Conservation (phyloP, 2,329 filamentous ascomycete genomes). For the Xylariaceae sp. region DNA sequence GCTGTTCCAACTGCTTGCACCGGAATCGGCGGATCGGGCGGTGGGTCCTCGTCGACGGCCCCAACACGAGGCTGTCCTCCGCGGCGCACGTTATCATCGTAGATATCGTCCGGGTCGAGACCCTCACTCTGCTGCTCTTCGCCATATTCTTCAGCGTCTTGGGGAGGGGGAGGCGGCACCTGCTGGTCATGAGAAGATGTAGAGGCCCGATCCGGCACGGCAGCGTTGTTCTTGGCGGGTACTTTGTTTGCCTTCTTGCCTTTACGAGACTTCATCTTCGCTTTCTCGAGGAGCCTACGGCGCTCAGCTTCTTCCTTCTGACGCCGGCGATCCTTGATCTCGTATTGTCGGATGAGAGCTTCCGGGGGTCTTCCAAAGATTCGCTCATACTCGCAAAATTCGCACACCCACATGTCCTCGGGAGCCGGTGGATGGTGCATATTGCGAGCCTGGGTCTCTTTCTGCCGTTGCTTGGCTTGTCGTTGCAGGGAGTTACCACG, state of each 20-base stretch:
- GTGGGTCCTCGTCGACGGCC: slow-evolving; percentile 4
- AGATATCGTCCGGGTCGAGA: slow-evolving; percentile 35
- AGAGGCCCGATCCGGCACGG: slow-evolving; percentile 20
- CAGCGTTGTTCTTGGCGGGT: slow-evolving; percentile 40
- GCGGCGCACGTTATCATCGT: slow-evolving; percentile 26
- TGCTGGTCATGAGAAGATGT: slow-evolving; percentile 17
- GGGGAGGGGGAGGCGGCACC: slow-evolving; percentile 11
- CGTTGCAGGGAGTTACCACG: slow-evolving; percentile 67
- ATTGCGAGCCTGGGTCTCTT: slow-evolving; percentile 73
- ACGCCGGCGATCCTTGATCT: slow-evolving; percentile 86
- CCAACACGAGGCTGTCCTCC: slow-evolving; percentile 6
- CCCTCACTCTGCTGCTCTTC: slow-evolving; percentile 30
- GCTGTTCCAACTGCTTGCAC: neutral
- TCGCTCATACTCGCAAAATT: slow-evolving; percentile 96
- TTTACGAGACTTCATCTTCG: slow-evolving; percentile 89
- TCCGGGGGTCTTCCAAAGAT: slow-evolving; percentile 87
- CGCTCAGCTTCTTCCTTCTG: slow-evolving; percentile 84
- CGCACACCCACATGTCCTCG: slow-evolving; percentile 89
- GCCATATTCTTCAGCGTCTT: slow-evolving; percentile 24
- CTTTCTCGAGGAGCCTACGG: slow-evolving; percentile 79
- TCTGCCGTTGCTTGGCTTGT: slow-evolving; percentile 73
- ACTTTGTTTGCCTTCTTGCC: slow-evolving; percentile 77
- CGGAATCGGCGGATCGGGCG: neutral
- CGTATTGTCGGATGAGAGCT: slow-evolving; percentile 84
- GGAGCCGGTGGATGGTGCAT: slow-evolving; percentile 63